Evolutionary conservation across 2,329 filamentous ascomycete genomes (phyloP).

Genomic region (Fusarium sp.): DNA sequence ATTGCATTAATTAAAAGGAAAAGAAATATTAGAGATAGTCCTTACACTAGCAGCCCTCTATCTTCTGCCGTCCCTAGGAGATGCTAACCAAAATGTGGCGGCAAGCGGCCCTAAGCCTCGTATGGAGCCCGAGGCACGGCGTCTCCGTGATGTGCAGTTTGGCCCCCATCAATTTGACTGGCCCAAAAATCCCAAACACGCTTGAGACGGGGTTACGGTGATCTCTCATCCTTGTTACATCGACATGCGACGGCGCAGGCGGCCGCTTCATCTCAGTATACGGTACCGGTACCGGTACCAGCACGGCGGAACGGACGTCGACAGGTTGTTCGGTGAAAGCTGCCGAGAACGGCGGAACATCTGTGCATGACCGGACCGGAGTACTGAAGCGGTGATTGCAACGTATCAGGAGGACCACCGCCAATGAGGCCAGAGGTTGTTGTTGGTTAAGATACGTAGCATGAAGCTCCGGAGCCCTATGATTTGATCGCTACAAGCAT

Average conservation of each 20-base stretch:
- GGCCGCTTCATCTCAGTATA: conserved; percentile 38
- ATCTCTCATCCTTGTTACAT: conserved; percentile 28
- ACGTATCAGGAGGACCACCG: conserved; percentile 36
- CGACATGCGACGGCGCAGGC: conserved; percentile 29
- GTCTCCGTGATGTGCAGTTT: conserved; percentile 37
- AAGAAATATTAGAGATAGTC: too few relatives aligned
- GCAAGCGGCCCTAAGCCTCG: conserved; percentile 16
- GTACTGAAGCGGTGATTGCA: conserved; percentile 3
- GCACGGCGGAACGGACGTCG: conserved; percentile 37
- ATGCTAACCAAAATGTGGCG: conserved; percentile 5
- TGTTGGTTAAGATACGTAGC: conserved; percentile 33
- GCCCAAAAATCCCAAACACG: conserved; percentile 40
- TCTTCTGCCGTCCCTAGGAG: neutral
- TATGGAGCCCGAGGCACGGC: conserved; percentile 40
- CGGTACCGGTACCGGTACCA: conserved; percentile 37
- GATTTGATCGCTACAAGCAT: conserved; percentile 41
- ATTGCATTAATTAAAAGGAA: too few relatives aligned
- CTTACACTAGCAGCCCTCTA: too few relatives aligned
- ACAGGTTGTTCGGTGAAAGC: conserved; percentile 34
- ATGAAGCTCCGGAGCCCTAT: conserved; percentile 27
- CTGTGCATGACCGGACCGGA: neutral
- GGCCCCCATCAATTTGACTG: conserved; percentile 22
- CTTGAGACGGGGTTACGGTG: conserved; percentile 39
- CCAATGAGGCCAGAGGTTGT: conserved; percentile 9
- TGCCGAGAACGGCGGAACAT: conserved; percentile 38